Percentiles rank a stretch among this genome's conserved stretches.
These are phyloP conservation scores for Candida neerlandica DNA, from an alignment of 1,139 yeast genomes.

Conservation along the genomic window DNA sequence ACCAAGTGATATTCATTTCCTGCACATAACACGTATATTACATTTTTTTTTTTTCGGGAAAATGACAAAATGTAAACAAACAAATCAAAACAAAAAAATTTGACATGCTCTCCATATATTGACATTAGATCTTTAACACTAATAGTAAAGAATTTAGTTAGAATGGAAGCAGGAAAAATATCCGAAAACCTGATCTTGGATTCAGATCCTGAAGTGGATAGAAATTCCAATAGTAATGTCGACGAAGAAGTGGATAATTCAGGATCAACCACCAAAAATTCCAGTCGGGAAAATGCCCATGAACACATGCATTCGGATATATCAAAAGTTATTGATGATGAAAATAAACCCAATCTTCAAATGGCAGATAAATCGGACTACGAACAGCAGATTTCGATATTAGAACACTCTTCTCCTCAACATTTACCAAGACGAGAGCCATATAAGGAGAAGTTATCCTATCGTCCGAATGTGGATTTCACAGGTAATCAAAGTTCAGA, in stretches of 20 bases:
- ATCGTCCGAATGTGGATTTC: constrained; percentile 38
- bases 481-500: constrained; percentile 20
- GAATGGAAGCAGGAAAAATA: not conserved
- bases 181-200: not conserved
- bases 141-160: too few species aligned
- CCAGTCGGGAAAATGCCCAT: not conserved
- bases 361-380: not conserved
- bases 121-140: too few species aligned
- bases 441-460: constrained; percentile 34
- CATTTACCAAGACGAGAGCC: constrained; percentile 9
- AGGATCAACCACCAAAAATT: constrained; percentile 4
- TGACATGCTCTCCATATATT: too few species aligned
- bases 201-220: not conserved
- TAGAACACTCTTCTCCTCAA: constrained; percentile 14
- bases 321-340: too few species aligned
- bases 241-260: constrained; percentile 3
- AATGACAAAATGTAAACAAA: too few species aligned
- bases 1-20: too few species aligned
- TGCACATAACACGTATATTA: too few species aligned
- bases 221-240: not conserved
- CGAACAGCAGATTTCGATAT: constrained; percentile 9
- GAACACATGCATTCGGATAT: too few species aligned
- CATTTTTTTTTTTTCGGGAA: too few species aligned
- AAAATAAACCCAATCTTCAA: too few species aligned
- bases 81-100: too few species aligned